Conservation (phyloP, 257 asterid genomes). For the Fraxinus pennsylvanica region DNA sequence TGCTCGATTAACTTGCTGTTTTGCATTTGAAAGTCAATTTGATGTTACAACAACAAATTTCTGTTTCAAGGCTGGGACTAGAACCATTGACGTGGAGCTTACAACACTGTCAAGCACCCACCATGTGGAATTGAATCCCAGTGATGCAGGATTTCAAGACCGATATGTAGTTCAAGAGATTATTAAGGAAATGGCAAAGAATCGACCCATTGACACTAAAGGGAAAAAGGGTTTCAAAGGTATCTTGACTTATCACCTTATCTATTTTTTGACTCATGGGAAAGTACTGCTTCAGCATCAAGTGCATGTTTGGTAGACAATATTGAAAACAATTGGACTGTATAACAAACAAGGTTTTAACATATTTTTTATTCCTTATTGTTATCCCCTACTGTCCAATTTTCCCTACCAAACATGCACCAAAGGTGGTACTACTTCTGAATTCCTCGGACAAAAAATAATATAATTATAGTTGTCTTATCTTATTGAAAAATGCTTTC, state of each 20-base stretch:
- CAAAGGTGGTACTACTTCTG: conserved; percentile 4
- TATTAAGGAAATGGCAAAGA: conserved; percentile 96
- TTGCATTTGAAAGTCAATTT: conserved; percentile 6
- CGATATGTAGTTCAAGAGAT: conserved; percentile 95
- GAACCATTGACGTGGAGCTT: conserved; percentile 86
- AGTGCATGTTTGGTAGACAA: background rate
- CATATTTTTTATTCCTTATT: background rate
- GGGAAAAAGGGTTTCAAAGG: conserved; percentile 97
- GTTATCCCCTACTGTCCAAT: background rate
- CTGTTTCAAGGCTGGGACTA: conserved; percentile 71
- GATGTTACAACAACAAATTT: conserved; percentile 21
- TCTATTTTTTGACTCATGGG: conserved; percentile 3
- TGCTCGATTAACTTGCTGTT: background rate
- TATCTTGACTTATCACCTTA: conserved; percentile 25
- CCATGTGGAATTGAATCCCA: conserved; percentile 92
- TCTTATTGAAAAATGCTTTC: background rate
- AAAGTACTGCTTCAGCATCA: background rate
- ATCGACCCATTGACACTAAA: conserved; percentile 86
- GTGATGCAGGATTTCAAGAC: conserved; percentile 96
- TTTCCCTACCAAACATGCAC: background rate
- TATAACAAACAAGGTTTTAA: background rate
- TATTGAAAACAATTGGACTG: background rate
- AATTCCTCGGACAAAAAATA: background rate
- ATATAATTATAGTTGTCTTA: background rate
- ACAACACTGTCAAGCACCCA: conserved; percentile 79